These are phyloP conservation scores for Pulveroboletus sp. DNA, from an alignment of 768 basidiomycete species.

Conservation along the genomic window DNA sequence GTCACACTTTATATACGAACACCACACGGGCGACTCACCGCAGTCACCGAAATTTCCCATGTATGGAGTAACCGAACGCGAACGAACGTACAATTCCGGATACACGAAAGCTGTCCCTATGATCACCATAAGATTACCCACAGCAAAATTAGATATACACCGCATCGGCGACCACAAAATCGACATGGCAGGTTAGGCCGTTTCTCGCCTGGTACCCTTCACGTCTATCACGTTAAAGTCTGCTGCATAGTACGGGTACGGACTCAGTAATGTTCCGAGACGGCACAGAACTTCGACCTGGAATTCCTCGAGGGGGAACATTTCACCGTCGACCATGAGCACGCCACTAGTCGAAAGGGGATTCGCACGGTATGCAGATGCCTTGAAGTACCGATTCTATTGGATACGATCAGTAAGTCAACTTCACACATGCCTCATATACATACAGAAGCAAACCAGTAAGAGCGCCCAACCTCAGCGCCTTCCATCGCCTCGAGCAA, in stretches of 20 bases:
- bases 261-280: conserved; percentile 62
- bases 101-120: background rate
- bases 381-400: conserved; percentile 71
- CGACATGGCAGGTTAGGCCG: background rate
- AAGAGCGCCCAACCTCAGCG: conserved; percentile 55
- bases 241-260: conserved; percentile 47
- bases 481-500: conserved; percentile 53
- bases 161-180: background rate
- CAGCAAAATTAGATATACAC: background rate
- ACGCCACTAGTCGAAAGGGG: conserved; percentile 50
- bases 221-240: conserved; percentile 39
- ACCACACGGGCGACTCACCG: background rate
- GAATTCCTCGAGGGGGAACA: conserved; percentile 67
- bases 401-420: conserved; percentile 4
- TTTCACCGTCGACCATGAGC: conserved; percentile 76
- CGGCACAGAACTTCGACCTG: conserved; percentile 72
- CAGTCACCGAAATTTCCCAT: background rate
- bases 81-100: background rate
- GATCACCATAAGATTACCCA: background rate
- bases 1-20: conserved; percentile 17
- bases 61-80: background rate
- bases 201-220: conserved; percentile 20
- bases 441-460: conserved; percentile 58
- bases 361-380: conserved; percentile 66
- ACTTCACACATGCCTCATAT: background rate